Base-by-base conservation (phyloP, 2,329 filamentous ascomycete species). In the Sclerotiophoma versabilis region DNA sequence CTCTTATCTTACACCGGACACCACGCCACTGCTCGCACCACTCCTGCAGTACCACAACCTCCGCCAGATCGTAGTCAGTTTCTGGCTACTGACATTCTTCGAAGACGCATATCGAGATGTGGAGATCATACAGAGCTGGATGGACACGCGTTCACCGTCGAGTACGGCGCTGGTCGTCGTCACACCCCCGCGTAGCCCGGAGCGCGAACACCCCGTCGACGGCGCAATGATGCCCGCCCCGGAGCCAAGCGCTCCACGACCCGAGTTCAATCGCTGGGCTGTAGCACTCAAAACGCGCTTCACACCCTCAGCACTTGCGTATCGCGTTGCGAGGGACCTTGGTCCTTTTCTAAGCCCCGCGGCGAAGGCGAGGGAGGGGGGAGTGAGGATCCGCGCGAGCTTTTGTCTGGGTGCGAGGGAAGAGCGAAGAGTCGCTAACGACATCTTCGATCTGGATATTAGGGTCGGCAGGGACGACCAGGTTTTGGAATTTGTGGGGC, bases 391-490 rank as follows among this genome's bases (percentile, higher is more conserved):
- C 0, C 54, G 79, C 29, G 78, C 76, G 5, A 79, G 77, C 45
- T 80, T 81, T 36, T 79, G 77, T 49, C 55, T 81, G 0, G 78
- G 78, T 0, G 64, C 66, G 2, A 57, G 63, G 11, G 70, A 62
- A 0, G 63, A 70, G 2, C 33, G 51, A 14, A 48, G 63, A 15
- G 54, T 48, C 20, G 70, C 67, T 4, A 71, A 64, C 36, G 78
- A 78, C 15, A 77, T 80, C 6, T 80, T 80, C 26, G 79, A 81
- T 61, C 43, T 80, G 27, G 78, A 81, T 57, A 62, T 81, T 2
- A 47, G 64, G n/a, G 64, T 81, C 41, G 78, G 77, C 0, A 67
- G 43, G 54, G 65, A 67, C 20, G 73, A 77, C 63, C 67, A 75
- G 41, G 74, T 77, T 48, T 42, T 79, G 42, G 71, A 72, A 27